Percentiles rank a stretch among this genome's conserved stretches.
Conservation (phyloP, 805 yeast genomes). For the Metschnikowia arizonensis region DNA sequence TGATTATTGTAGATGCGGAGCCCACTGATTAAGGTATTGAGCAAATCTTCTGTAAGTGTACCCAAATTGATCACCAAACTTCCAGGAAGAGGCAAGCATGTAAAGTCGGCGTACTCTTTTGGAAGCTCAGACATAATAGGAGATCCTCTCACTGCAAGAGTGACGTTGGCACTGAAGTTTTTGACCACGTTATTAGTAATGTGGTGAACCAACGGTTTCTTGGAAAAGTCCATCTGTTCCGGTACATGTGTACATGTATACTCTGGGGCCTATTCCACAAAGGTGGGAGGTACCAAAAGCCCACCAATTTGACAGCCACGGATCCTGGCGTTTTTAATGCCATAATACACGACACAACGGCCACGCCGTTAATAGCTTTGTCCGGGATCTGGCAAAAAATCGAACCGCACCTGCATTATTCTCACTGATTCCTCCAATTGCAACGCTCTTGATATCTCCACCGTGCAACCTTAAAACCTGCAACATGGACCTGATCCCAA, state of each 20-base stretch:
- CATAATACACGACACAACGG: slow-evolving; percentile 85
- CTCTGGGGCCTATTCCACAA: slow-evolving; percentile 9
- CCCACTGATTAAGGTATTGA: slow-evolving; percentile 48
- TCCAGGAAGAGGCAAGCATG: slow-evolving; percentile 45
- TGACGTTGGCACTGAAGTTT: slow-evolving; percentile 81
- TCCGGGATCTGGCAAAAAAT: slow-evolving; percentile 46
- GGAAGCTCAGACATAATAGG: slow-evolving; percentile 82
- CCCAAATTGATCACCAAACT: slow-evolving; percentile 73
- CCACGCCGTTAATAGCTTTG: slow-evolving; percentile 67
- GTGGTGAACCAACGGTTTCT: slow-evolving; percentile 72
- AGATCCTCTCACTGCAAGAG: slow-evolving; percentile 78
- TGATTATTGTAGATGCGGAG: slow-evolving; percentile 51
- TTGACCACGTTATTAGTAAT: slow-evolving; percentile 87
- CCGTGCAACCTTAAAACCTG: slow-evolving; percentile 35
- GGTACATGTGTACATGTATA: neutral
- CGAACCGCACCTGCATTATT: slow-evolving; percentile 57
- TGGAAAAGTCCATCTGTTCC: neutral
- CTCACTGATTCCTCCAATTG: slow-evolving; percentile 75
- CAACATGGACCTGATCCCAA: slow-evolving; percentile 57
- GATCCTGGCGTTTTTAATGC: slow-evolving; percentile 50
- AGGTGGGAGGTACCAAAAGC: slow-evolving; percentile 25
- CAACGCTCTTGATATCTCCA: slow-evolving; percentile 53
- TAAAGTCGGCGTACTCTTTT: slow-evolving; percentile 65
- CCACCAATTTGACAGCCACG: slow-evolving; percentile 43
- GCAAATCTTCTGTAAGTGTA: slow-evolving; percentile 48